These are phyloP conservation scores for Sparassis latifolia DNA, from an alignment of 1,284 basidiomycete genomes.

Conservation along the genomic window DNA sequence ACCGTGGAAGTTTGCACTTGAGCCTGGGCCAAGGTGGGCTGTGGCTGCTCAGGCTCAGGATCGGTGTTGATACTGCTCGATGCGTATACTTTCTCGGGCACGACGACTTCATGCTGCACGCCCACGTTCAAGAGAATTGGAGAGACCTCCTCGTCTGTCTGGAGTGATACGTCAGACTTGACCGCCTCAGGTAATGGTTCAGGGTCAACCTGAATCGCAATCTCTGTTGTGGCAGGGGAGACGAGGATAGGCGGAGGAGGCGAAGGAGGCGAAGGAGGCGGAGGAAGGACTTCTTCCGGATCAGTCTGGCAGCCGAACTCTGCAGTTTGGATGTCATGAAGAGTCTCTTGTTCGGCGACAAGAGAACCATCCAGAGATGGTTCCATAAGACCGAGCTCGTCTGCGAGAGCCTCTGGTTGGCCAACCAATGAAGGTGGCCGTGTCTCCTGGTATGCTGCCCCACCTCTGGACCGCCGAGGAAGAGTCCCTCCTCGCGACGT, in stretches of 20 bases:
- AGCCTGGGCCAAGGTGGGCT: conserved; percentile 23
- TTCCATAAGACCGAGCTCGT: conserved; percentile 48
- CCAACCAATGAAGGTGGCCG: conserved; percentile 64
- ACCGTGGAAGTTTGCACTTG: conserved; percentile 34
- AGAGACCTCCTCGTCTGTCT: conserved; percentile 37
- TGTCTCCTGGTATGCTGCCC: conserved; percentile 56
- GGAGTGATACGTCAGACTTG: conserved; percentile 40
- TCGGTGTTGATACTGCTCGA: conserved; percentile 32
- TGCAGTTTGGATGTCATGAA: conserved; percentile 40
- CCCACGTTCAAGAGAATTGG: conserved; percentile 29
- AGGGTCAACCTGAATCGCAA: conserved; percentile 42
- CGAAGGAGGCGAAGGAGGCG: conserved; percentile 22
- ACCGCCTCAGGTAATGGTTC: conserved; percentile 31
- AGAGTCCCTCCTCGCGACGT: conserved; percentile 42
- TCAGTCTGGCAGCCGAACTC: conserved; percentile 64
- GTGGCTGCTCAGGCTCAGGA: conserved; percentile 6
- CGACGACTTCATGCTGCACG: conserved; percentile 33
- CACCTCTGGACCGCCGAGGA: conserved; percentile 50
- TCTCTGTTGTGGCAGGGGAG: conserved; percentile 26
- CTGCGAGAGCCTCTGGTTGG: conserved; percentile 60
- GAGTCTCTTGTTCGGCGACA: conserved; percentile 30
- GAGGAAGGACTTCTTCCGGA: conserved; percentile 32
- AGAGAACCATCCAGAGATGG: too few relatives aligned
- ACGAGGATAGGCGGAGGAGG: conserved; percentile 20
- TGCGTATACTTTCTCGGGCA: conserved; percentile 24